Conservation (phyloP, 73 alveolate genomes). For the Paramecium octaurelia region DNA sequence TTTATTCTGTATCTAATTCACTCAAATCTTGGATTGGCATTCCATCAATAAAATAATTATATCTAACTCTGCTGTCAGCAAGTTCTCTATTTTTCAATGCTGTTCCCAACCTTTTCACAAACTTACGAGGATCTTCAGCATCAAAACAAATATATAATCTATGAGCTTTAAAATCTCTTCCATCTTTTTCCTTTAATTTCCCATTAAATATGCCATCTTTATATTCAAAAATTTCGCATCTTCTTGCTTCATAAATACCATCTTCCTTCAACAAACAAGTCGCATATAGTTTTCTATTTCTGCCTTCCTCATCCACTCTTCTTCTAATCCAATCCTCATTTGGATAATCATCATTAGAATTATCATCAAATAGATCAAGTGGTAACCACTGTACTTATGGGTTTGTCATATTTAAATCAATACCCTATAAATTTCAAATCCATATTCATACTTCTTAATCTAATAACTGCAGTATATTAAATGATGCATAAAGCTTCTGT, state of each 20-base stretch:
- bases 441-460: constrained; percentile 1
- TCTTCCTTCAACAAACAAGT: constrained; percentile 76
- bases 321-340: constrained; percentile 78
- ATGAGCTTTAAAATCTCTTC: constrained; percentile 60
- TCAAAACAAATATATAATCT: constrained; percentile 76
- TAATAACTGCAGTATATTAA: constrained; percentile 87
- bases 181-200: constrained; percentile 64
- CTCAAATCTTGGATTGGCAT: constrained; percentile 90
- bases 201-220: constrained; percentile 37
- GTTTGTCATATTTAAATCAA: constrained; percentile 78
- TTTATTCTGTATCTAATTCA: constrained; percentile 80
- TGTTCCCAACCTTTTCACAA: constrained; percentile 74
- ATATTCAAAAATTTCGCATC: not conserved
- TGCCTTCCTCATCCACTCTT: constrained; percentile 64
- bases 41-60: constrained; percentile 82
- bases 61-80: constrained; percentile 75
- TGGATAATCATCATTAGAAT: constrained; percentile 72
- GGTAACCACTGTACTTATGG: constrained; percentile 85
- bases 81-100: constrained; percentile 71
- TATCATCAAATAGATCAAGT: constrained; percentile 82
- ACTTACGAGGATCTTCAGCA: constrained; percentile 83
- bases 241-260: constrained; percentile 74
- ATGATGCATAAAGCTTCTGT: constrained; percentile 89
- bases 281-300: constrained; percentile 60
- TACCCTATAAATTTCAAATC: constrained; percentile 60